phyloP scores from a whole-genome alignment of 2,329 filamentous ascomycete species.

The Chaetomium globosum region DNA sequence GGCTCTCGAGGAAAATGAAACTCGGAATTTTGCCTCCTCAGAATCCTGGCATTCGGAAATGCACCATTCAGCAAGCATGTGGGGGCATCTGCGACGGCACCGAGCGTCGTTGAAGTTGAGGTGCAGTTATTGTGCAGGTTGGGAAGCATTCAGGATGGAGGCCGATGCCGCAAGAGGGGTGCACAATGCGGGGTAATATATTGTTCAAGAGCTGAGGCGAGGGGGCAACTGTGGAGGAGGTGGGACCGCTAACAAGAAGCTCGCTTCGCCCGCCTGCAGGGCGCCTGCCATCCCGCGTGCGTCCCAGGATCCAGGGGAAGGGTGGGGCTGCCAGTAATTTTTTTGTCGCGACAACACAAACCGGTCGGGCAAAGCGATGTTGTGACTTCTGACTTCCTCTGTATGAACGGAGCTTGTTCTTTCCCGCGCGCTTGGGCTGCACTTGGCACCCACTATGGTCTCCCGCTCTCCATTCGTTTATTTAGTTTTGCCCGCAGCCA shows the following conservation, averaged over 20 bases:
- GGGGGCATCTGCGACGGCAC: neutral
- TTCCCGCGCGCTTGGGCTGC: constrained; percentile 25
- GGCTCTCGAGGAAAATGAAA: neutral
- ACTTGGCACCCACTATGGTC: constrained; percentile 30
- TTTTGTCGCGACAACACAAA: constrained; percentile 25
- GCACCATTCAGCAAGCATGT: neutral
- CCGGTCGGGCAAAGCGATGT: neutral
- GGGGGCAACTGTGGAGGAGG: neutral
- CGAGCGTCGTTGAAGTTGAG: constrained; percentile 1
- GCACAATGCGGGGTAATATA: constrained; percentile 10
- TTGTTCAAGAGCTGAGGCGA: neutral
- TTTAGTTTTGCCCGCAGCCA: constrained; percentile 10
- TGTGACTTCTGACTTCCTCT: constrained; percentile 23
- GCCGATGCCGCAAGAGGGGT: constrained; percentile 18
- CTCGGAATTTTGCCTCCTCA: neutral
- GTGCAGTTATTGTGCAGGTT: constrained; percentile 1
- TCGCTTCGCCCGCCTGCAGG: constrained; percentile 14
- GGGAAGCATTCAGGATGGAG: neutral
- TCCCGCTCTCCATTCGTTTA: constrained; percentile 15
- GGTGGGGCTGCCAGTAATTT: constrained; percentile 27
- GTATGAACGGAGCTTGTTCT: constrained; percentile 31
- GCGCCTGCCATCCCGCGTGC: constrained; percentile 15
- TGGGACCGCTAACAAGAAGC: neutral
- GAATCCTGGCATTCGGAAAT: neutral
- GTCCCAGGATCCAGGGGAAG: constrained; percentile 6